Evolutionary conservation across 805 yeast species (phyloP).

Genomic region (Kuraishia capsulata): DNA sequence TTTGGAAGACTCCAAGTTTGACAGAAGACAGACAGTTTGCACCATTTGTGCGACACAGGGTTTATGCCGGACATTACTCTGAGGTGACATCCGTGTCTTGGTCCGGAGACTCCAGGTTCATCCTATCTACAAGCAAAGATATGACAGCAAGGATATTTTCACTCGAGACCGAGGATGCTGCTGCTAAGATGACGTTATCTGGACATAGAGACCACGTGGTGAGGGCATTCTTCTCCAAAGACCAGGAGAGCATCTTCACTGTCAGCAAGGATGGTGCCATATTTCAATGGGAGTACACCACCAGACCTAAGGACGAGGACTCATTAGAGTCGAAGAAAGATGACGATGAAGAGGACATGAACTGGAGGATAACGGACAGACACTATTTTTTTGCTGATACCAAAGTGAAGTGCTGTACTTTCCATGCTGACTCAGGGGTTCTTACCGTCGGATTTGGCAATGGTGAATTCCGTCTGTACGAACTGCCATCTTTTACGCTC

Average conservation of each 20-base stretch:
- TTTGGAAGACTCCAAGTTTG: constrained; percentile 85
- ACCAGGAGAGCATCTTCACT: constrained; percentile 86
- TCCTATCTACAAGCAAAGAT: constrained; percentile 82
- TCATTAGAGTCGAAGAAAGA: constrained; percentile 25
- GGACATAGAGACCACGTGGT: constrained; percentile 91
- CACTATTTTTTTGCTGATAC: constrained; percentile 68
- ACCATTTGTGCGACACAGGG: constrained; percentile 85
- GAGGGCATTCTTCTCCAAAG: constrained; percentile 77
- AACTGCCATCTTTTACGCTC: constrained; percentile 68
- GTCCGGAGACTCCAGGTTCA: constrained; percentile 86
- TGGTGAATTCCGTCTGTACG: constrained; percentile 89
- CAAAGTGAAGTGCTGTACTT: constrained; percentile 71
- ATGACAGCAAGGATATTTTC: constrained; percentile 84
- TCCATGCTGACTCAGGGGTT: constrained; percentile 63
- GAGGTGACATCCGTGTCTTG: constrained; percentile 74
- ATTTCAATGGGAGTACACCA: constrained; percentile 80
- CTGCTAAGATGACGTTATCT: constrained; percentile 75
- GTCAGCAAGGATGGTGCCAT: constrained; percentile 92
- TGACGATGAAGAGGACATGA: too few relatives aligned
- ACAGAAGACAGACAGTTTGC: constrained; percentile 88
- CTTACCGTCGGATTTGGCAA: constrained; percentile 83
- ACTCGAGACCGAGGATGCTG: constrained; percentile 52
- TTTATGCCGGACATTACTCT: constrained; percentile 87
- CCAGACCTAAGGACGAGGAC: constrained; percentile 32
- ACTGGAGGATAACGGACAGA: constrained; percentile 77